A percentile compares a stretch with the other conserved stretches of the same genome.
Evolutionary conservation across 2,329 filamentous ascomycete genomes (phyloP).

Genomic region (Hypomyces perniciosus): DNA sequence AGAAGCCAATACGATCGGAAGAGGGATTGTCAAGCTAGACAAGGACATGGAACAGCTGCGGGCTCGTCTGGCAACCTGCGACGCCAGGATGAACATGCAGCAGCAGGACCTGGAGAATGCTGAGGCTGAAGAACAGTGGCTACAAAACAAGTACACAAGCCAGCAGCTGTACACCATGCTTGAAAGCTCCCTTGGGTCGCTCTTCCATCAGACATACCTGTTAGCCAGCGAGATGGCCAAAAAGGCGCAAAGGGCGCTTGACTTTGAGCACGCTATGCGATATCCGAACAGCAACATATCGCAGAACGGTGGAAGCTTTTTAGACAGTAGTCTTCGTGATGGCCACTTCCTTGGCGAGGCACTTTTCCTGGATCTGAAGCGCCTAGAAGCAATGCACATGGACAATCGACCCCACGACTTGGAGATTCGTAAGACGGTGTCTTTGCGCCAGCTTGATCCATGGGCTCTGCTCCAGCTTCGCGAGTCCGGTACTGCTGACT

Average conservation of each 20-base stretch:
- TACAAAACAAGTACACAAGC: not conserved
- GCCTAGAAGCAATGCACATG: not conserved
- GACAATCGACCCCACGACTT: not conserved
- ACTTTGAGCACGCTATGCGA: not conserved
- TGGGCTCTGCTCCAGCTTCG: not conserved
- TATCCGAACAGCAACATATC: not conserved
- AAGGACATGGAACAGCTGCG: slow-evolving; percentile 21
- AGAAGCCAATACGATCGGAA: not conserved
- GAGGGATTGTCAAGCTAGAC: not conserved
- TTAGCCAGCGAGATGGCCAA: not conserved
- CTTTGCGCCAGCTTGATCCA: not conserved
- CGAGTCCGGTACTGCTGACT: no score
- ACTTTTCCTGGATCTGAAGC: not conserved
- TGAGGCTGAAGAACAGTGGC: not conserved
- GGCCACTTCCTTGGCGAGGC: not conserved
- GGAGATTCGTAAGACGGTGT: not conserved
- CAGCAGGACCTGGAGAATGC: not conserved
- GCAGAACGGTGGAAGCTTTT: not conserved
- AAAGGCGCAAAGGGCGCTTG: not conserved
- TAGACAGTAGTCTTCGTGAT: not conserved
- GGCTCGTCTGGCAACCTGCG: not conserved
- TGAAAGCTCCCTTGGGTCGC: not conserved
- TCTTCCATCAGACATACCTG: not conserved
- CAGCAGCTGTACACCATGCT: not conserved
- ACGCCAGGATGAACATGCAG: not conserved